Evolutionary conservation across 306 rosid species (phyloP).

Genomic region (Dryas alaskensis): DNA sequence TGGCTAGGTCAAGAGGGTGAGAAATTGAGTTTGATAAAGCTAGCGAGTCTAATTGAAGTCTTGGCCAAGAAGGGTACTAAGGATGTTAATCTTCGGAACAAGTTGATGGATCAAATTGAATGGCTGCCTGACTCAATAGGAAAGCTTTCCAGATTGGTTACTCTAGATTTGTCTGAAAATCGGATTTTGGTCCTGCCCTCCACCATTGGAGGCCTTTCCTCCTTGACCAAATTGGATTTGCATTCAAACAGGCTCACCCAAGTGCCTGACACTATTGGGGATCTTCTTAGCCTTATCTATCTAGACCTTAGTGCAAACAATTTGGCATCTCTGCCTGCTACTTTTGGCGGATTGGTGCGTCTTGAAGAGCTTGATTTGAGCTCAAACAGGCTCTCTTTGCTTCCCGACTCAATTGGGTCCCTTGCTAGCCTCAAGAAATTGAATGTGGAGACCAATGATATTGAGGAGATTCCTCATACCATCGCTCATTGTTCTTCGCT

Average conservation of each 20-base stretch:
- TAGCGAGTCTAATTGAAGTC: conserved; percentile 75
- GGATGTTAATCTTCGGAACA: conserved; percentile 58
- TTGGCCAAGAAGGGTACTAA: conserved; percentile 67
- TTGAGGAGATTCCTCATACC: conserved; percentile 78
- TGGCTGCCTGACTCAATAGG: conserved; percentile 91
- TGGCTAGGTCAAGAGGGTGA: conserved; percentile 68
- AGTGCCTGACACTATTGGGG: conserved; percentile 64
- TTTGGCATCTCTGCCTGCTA: conserved; percentile 54
- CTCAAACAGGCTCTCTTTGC: conserved; percentile 57
- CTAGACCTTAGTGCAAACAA: conserved; percentile 70
- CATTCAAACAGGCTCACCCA: conserved; percentile 62
- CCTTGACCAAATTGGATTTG: conserved; percentile 67
- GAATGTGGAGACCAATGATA: conserved; percentile 76
- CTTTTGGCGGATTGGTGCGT: conserved; percentile 59
- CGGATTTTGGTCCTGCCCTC: conserved; percentile 62
- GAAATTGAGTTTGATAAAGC: conserved; percentile 69
- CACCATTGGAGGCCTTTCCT: conserved; percentile 69
- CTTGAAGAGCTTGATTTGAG: conserved; percentile 84
- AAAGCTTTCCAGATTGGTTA: conserved; percentile 61
- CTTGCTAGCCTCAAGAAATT: conserved; percentile 58
- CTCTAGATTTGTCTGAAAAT: conserved; percentile 84
- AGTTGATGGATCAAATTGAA: conserved; percentile 73
- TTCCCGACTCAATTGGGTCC: conserved; percentile 68
- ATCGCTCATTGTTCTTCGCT: conserved; percentile 72
- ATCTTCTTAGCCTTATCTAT: conserved; percentile 54